phyloP scores from a whole-genome alignment of 2,329 filamentous ascomycete species.

The Claviceps arundinis region DNA sequence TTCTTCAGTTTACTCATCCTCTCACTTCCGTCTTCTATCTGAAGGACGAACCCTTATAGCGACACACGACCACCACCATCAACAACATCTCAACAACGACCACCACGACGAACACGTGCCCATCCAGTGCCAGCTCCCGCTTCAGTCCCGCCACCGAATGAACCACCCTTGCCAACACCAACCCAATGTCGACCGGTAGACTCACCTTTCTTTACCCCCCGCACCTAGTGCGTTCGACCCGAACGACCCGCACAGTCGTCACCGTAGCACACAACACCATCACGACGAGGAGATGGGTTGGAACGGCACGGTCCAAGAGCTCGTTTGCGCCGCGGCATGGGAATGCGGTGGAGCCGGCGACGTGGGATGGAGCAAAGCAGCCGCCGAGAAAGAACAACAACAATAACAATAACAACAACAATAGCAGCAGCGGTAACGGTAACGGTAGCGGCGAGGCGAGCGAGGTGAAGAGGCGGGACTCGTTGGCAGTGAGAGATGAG shows the following conservation, averaged over 20 bases:
- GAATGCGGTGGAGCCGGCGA: conserved; percentile 44
- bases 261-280: background rate
- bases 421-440: background rate
- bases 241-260: conserved; percentile 14
- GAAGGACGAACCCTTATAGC: too few relatives aligned
- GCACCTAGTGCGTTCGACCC: conserved; percentile 39
- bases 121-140: background rate
- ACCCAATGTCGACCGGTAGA: conserved; percentile 27
- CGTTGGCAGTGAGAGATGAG: background rate
- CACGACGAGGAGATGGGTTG: conserved; percentile 14
- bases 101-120: too few relatives aligned
- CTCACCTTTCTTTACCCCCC: conserved; percentile 54
- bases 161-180: too few relatives aligned
- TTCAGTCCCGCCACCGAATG: background rate
- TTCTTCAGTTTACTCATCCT: too few relatives aligned
- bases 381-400: background rate
- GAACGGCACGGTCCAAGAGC: conserved; percentile 24
- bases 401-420: too few relatives aligned
- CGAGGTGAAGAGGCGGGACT: background rate
- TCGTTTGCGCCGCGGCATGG: conserved; percentile 44
- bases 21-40: too few relatives aligned
- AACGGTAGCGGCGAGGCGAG: background rate
- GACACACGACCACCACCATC: too few relatives aligned
- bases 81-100: too few relatives aligned
- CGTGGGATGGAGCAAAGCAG: conserved; percentile 10